These are phyloP conservation scores for Liriodendron chinense DNA, from an alignment of 164 flowering plant species.

Conservation along the genomic window DNA sequence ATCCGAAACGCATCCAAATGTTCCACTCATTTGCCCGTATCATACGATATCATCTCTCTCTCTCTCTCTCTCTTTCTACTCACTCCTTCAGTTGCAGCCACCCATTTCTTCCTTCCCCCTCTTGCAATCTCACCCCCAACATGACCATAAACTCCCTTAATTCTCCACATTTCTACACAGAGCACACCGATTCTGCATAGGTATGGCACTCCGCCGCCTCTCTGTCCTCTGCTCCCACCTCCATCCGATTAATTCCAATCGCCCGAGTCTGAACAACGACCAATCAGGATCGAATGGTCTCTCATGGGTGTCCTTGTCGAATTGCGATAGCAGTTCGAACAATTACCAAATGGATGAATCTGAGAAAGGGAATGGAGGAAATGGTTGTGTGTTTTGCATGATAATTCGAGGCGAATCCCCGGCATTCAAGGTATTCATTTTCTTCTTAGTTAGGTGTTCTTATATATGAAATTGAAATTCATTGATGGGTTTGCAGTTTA, in stretches of 20 bases:
- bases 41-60: too few species aligned
- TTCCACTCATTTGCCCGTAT: neutral
- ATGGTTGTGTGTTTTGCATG: slow-evolving; percentile 69
- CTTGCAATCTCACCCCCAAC: neutral
- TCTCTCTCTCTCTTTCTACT: neutral
- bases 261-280: neutral
- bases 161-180: neutral
- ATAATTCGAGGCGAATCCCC: slow-evolving; percentile 71
- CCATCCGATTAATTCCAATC: slow-evolving; percentile 13
- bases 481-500: neutral
- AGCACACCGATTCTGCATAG: neutral
- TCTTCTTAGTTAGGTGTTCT: neutral
- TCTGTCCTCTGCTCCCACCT: slow-evolving; percentile 48
- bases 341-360: neutral
- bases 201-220: slow-evolving; percentile 38
- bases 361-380: slow-evolving; percentile 15
- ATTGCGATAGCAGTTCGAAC: neutral
- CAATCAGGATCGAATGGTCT: neutral
- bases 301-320: slow-evolving; percentile 1
- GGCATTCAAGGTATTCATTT: slow-evolving; percentile 57
- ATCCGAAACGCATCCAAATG: neutral
- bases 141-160: neutral
- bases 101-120: neutral
- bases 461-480: neutral
- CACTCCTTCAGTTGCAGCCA: neutral